Percentiles rank a stretch among this genome's conserved stretches.
These are phyloP conservation scores for Eremochloa ophiuroides DNA, from an alignment of 176 grass and related monocot genomes.

Conservation along the genomic window DNA sequence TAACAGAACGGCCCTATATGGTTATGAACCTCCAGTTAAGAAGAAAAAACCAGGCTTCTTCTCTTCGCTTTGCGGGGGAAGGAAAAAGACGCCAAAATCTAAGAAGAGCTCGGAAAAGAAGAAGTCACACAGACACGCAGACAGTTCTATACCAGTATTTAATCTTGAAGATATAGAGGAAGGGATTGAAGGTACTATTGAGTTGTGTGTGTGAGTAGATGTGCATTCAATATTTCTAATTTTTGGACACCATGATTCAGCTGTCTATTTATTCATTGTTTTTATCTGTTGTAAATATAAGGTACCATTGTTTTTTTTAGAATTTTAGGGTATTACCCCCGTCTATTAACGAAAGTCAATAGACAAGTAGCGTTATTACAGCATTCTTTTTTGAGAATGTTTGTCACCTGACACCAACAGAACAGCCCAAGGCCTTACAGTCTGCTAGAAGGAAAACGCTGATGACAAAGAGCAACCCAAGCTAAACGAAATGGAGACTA, in stretches of 20 bases:
- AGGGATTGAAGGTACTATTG: slow-evolving; percentile 74
- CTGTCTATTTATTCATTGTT: neutral
- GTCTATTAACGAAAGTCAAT: too few species aligned
- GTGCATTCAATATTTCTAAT: neutral
- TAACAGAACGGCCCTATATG: slow-evolving; percentile 92
- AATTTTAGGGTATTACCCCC: too few species aligned
- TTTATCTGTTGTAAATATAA: neutral
- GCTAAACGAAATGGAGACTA: too few species aligned
- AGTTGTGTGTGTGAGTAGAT: neutral
- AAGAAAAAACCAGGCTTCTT: slow-evolving; percentile 60
- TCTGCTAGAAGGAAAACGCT: too few species aligned
- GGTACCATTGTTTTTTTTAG: neutral
- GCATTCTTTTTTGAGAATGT: too few species aligned
- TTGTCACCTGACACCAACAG: too few species aligned
- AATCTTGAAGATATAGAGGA: slow-evolving; percentile 99
- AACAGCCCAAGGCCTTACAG: too few species aligned
- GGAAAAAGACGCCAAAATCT: slow-evolving; percentile 68
- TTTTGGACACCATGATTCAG: neutral
- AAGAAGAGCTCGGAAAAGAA: slow-evolving; percentile 78
- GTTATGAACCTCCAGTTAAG: slow-evolving; percentile 92
- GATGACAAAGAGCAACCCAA: too few species aligned
- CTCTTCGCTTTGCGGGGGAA: slow-evolving; percentile 66
- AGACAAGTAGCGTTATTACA: too few species aligned
- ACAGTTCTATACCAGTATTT: slow-evolving; percentile 87
- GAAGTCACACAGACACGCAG: slow-evolving; percentile 76